Base-by-base conservation (phyloP, 805 yeast species). In the Candida adriatica region DNA sequence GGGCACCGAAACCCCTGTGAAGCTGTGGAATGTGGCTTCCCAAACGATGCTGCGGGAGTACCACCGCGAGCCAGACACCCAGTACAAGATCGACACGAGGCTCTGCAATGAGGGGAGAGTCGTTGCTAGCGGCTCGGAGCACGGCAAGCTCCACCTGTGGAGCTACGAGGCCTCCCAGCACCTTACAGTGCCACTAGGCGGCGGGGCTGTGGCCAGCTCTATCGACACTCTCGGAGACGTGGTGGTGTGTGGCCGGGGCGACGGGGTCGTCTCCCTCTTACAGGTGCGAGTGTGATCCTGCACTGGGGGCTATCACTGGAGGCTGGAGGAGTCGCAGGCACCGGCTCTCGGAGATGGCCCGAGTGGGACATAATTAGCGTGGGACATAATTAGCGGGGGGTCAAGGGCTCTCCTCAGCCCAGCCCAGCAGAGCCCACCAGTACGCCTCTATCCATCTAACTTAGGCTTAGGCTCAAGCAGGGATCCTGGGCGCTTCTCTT, bases 111-210 rank as follows among this genome's bases (percentile, higher is more conserved):
- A 18, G 2, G 29, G 30, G 5, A 11, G 18, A 13, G 18, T 18
- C 18, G 27, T 39, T 8, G 27, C 27, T 2, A 29, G 34, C 14
- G 46, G 46, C 3, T 30, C 38, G 6, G 46, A 39, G 23, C 5
- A 13, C 19, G 46, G 46, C 2, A 25, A 32, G 6, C 20, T 37
- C 6, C 35, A 36, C 16, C 13, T 26, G 4, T 37, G 38, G 39
- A 16, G n/a, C 21, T 20, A 8, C 15, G 21, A 13, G 21, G 14
- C 9, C 25, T 15, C 25, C 10, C 10, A 26, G 11, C 10, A 19
- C 21, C 14, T 11, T 10, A 13, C 13, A 9, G 10, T 5, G 13
- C 13, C 7, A 4, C 30, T 6, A 23, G 25, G 18, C 26, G 15
- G 15, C 22, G 8, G 27, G 27, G 22, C 20, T 26, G 22, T 33